Base-by-base conservation (phyloP, 805 yeast species). In the Helenozyma baotianmanensis region DNA sequence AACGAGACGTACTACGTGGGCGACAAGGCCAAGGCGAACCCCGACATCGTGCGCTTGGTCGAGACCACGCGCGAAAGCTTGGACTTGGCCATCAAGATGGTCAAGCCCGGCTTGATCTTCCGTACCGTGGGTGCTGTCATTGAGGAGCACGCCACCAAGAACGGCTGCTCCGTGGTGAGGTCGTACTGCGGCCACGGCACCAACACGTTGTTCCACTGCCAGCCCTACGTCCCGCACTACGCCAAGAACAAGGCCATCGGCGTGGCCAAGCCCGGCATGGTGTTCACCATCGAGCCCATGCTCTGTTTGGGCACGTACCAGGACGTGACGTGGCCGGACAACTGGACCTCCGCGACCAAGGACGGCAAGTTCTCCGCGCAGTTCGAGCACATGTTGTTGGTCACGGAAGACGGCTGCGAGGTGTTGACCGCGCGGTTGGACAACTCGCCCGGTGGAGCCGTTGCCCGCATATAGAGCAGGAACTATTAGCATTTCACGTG, bases 241-340 rank as follows among this genome's bases (percentile, higher is more conserved):
- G 95, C 92, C 14, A 81, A 79, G 48, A 92, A 89, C 65, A 90
- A 90, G 65, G 85, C 96, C 6, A 72, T 89, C 29, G 98, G 98
- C 38, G 79, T 86, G 27, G 89, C 92, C 67, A 86, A 86, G 57
- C 90, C 96, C 14, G 98, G 98, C 14, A 84, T 89, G 82, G 87
- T 85, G 10, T 92, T 92, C 69, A 92, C 98, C 14, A 86, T 92
- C 37, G 98, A 92, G 63, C 98, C 98, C 28, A 92, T 92, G 98
- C 76, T 92, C 47, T 83, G 86, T 54, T 66, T 79, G 44, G 98
- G 98, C 7, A 65, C 82, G 0, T 82, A 76, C 65, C 76, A 76
- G 52, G 97, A 89, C 59, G 61, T 74, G 38, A 68, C 79, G 36
- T 92, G 98, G 98, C 98, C 98, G 3, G 98, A 92, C 59, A 83